Evolutionary conservation across 768 basidiomycete genomes (phyloP).

Genomic region (Lactarius akahatsu): DNA sequence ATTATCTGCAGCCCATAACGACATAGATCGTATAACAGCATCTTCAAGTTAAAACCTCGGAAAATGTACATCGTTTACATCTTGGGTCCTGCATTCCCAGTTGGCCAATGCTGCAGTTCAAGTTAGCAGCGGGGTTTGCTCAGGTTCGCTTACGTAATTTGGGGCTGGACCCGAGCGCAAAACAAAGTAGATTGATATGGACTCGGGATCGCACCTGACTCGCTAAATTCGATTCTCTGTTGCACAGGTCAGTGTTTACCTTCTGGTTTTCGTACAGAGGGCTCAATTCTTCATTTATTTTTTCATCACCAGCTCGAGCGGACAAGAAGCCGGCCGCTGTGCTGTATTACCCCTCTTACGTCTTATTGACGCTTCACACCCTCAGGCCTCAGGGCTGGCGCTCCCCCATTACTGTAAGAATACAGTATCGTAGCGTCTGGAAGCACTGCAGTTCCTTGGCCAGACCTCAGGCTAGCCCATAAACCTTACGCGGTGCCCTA

Average conservation of each 20-base stretch:
- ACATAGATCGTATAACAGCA: no score
- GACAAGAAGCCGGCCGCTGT: neutral
- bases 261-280: neutral
- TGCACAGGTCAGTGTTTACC: neutral
- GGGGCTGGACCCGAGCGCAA: no score
- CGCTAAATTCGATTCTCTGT: neutral
- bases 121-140: no score
- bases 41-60: no score
- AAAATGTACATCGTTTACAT: no score
- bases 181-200: no score
- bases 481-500: neutral
- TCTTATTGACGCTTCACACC: constrained; percentile 17
- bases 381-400: constrained; percentile 12
- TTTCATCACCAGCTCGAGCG: neutral
- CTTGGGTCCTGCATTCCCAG: no score
- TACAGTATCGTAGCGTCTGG: neutral
- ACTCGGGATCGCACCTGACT: neutral
- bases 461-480: neutral
- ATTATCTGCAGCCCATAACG: no score
- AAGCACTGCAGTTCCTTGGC: neutral
- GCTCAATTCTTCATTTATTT: neutral
- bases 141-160: no score
- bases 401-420: constrained; percentile 6
- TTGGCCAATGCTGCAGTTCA: no score
- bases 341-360: constrained; percentile 13